Percentiles rank a stretch among this genome's conserved stretches.
Conservation (phyloP, 768 basidiomycete species). For the Antrodiella citrinella region DNA sequence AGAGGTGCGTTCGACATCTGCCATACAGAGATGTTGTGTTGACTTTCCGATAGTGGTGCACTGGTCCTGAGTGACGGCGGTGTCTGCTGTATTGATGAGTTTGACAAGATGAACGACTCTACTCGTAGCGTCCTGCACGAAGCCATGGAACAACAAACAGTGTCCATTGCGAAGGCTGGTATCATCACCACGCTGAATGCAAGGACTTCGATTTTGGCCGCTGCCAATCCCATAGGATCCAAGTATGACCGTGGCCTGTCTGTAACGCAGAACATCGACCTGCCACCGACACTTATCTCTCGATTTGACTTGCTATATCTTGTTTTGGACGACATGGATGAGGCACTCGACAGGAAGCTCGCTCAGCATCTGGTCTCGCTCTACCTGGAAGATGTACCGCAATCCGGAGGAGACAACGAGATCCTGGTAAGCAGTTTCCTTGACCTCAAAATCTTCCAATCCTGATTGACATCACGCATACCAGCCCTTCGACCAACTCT, state of each 20-base stretch:
- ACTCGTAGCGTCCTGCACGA: constrained; percentile 98
- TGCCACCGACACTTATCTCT: constrained; percentile 96
- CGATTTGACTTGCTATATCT: constrained; percentile 96
- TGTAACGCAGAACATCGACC: constrained; percentile 92
- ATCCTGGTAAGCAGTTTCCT: constrained; percentile 52
- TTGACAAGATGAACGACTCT: constrained; percentile 98
- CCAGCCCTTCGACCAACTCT: constrained; percentile 83
- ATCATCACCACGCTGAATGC: constrained; percentile 99
- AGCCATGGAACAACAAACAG: constrained; percentile 99
- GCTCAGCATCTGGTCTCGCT: constrained; percentile 90
- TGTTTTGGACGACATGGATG: constrained; percentile 91
- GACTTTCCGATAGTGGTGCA: constrained; percentile 56
- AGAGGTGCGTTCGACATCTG: constrained; percentile 50
- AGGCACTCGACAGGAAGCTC: constrained; percentile 72
- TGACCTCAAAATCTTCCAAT: neutral
- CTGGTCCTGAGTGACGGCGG: constrained; percentile 93
- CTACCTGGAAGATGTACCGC: constrained; percentile 87
- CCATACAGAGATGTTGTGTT: constrained; percentile 3
- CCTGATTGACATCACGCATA: neutral
- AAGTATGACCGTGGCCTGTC: constrained; percentile 90
- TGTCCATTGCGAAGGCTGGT: constrained; percentile 97
- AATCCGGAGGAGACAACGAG: constrained; percentile 53
- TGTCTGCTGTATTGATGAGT: constrained; percentile 98
- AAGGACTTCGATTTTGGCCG: constrained; percentile 94
- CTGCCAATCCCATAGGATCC: constrained; percentile 94